A percentile compares a stretch with the other conserved stretches of the same genome.
Evolutionary conservation across 768 basidiomycete genomes (phyloP).

Genomic region (Tulasnella sp.): DNA sequence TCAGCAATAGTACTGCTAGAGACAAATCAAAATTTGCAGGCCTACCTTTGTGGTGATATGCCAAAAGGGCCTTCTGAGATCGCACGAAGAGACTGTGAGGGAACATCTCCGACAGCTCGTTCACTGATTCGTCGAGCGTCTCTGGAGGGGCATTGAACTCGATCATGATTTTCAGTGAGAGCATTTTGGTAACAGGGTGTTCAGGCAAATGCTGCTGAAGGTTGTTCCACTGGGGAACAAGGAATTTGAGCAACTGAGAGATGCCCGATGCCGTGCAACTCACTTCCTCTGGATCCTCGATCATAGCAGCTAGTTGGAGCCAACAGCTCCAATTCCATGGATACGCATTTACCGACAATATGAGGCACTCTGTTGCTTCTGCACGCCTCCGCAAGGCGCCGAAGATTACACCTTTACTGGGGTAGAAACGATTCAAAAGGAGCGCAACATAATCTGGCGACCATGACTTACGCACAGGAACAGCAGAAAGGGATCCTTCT

Average conservation of each 20-base stretch:
- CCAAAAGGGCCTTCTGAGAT: constrained; percentile 70
- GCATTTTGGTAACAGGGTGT: constrained; percentile 41
- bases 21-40: constrained; percentile 11
- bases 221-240: background rate
- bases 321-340: constrained; percentile 97
- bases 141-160: constrained; percentile 85
- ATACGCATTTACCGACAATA: constrained; percentile 62
- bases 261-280: background rate
- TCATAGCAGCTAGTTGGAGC: constrained; percentile 42
- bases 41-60: constrained; percentile 85
- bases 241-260: constrained; percentile 32
- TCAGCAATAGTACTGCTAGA: constrained; percentile 1
- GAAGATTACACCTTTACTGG: constrained; percentile 73
- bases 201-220: constrained; percentile 9
- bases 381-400: constrained; percentile 65
- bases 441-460: background rate
- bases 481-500: constrained; percentile 62
- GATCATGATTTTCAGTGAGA: constrained; percentile 80
- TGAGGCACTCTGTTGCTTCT: constrained; percentile 70
- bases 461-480: constrained; percentile 49
- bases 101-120: constrained; percentile 69
- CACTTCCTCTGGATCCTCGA: constrained; percentile 21
- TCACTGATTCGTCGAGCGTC: constrained; percentile 67
- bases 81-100: constrained; percentile 75
- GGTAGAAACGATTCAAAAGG: constrained; percentile 3